Conservation (phyloP, 2,329 filamentous ascomycete genomes). For the Fusarium sp. region DNA sequence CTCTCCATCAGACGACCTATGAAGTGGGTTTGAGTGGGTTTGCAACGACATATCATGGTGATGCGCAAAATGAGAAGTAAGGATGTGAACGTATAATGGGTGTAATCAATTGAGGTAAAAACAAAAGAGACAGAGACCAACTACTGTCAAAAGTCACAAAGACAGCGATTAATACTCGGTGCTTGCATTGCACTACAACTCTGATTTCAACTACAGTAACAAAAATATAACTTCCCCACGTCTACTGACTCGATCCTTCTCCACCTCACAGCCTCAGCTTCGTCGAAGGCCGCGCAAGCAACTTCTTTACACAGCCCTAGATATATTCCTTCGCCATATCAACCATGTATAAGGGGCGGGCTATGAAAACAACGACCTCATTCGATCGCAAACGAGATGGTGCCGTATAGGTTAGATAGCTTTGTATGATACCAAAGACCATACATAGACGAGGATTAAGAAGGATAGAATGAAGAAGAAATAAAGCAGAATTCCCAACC, state of each 20-base stretch:
- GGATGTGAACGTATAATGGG: neutral
- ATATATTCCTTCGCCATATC: neutral
- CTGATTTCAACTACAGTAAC: neutral
- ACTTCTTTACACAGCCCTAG: neutral
- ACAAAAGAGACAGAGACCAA: neutral
- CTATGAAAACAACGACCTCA: neutral
- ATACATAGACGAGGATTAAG: no score
- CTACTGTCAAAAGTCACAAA: no score
- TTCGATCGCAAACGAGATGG: neutral
- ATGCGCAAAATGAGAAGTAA: neutral
- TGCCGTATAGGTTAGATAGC: no score
- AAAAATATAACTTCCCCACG: neutral
- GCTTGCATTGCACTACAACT: fast-evolving
- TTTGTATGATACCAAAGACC: no score
- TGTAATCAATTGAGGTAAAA: neutral
- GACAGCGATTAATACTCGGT: neutral
- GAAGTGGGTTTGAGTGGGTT: neutral
- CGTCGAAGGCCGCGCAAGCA: neutral
- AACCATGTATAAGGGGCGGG: fast-evolving
- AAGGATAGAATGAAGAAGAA: no score
- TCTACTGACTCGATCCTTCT: neutral
- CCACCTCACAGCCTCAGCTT: neutral
- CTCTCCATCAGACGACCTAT: fast-evolving
- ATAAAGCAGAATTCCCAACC: no score
- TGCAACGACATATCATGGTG: neutral